Base-by-base conservation (phyloP, 352 stramenopile genomes). In the Pilasporangium apinafurcum region DNA sequence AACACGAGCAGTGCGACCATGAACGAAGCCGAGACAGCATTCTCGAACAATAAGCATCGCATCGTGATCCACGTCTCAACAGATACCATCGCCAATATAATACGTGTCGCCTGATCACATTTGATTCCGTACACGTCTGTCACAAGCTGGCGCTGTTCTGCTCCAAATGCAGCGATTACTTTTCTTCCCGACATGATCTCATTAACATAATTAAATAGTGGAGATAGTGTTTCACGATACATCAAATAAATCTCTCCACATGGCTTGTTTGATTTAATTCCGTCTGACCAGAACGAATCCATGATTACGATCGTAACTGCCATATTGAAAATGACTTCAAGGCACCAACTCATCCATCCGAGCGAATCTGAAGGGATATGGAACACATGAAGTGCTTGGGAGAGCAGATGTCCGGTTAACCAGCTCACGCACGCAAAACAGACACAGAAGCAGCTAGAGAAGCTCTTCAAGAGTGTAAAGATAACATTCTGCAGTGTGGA, bases 381-480 rank as follows among this genome's bases (percentile, higher is more conserved):
- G 18, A 48, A 46, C 8, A 31, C 44, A 35, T 72, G 67, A n/a
- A n/a, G n/a, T n/a, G n/a, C n/a, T n/a, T n/a, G n/a, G n/a, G n/a
- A n/a, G 28, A 72, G 34, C 1, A 65, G 29, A 31, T 72, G 62
- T 6, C 62, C 62, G 14, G 45, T 65, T 35, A 72, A 56, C 62
- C 62, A 72, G 4, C 40, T 58, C 16, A 68, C 35, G 10, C 57
- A 65, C 12, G 62, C 62, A 33, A 72, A 68, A 8, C 67, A 38
- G 20, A 53, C 51, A 27, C 62, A 72, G 17, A 59, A 68, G 8
- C 48, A 56, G 10, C 53, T 62, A 27, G 65, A 65, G 27, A 68
- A 68, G 10, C 53, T 63, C 16, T 67, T 61, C 51, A 76, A 18
- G 21, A 73, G 37, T 8, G 54, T 64, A 21, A 73, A 77, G 33